Evolutionary conservation across 2,329 filamentous ascomycete genomes (phyloP), one percentile per base, ranked within the genome.

Genomic region (Thielaviopsis musarum): DNA sequence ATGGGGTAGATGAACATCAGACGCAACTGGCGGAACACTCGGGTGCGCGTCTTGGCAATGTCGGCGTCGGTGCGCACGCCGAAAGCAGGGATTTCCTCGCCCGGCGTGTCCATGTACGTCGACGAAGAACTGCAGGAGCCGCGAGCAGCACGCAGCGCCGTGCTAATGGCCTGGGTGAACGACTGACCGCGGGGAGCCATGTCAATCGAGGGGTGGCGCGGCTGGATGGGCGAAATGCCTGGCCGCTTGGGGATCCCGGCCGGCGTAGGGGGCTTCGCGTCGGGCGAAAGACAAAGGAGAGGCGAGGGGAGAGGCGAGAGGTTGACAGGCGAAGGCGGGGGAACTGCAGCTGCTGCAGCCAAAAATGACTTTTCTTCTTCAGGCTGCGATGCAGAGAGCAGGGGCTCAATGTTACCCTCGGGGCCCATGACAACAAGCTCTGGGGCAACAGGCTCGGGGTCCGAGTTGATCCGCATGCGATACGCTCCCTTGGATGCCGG

Each of bases 1-100:
- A 84, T 67, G 0, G 87, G 87, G 67, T 91, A 91, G 54, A 89
- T 81, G 70, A 91, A 88, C 19, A 90, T 75, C 30, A 85, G 77
- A 34, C 84, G 79, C 1, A 90, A 75, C 66, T 90, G 85, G 10
- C 83, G 78, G 52, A 79, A 77, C 61, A 87, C 83, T 61, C 77
- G 79, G 17, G 76, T 72, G 13, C 81, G 76, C 9, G 77, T 68
- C 53, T 69, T 66, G 21, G 67, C 62, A 52, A 73, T 68, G 3
- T 66, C 67, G 0, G 66, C 65, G 2, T 65, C 59, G 56, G 30
- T 54, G 5, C 30, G 57, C 5, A 59, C 19, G 24, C 30, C 26
- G 30, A 59, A 59, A 7, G 57, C 34, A 13, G 52, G 51, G 17
- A 19, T 13, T 30, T 67, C 65, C 12, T 67, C 55, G 1, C 60